phyloP scores from a whole-genome alignment of 768 basidiomycete genomes.

The Botryobasidium botryosum region DNA sequence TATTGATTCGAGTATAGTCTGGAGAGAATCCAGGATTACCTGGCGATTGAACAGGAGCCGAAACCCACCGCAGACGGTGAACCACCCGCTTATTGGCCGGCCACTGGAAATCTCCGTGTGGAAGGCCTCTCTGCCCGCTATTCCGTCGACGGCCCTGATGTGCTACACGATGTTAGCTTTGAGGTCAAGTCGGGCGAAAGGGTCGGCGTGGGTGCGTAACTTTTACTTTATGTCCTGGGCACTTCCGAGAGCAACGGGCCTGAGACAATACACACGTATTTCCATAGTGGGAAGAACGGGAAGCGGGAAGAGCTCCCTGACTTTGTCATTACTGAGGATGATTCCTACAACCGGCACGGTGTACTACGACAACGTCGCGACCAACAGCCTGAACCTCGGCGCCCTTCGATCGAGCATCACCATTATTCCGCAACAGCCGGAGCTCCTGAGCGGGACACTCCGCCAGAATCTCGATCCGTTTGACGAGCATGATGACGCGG shows the following conservation, averaged over 20 bases:
- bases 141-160: slow-evolving; percentile 35
- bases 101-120: slow-evolving; percentile 35
- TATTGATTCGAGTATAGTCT: slow-evolving; percentile 23
- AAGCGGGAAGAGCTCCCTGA: slow-evolving; percentile 36
- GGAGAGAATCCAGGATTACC: slow-evolving; percentile 37
- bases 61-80: slow-evolving; percentile 23
- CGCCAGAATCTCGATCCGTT: slow-evolving; percentile 48
- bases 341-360: slow-evolving; percentile 40
- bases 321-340: slow-evolving; percentile 37
- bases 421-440: slow-evolving; percentile 42
- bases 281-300: slow-evolving; percentile 42
- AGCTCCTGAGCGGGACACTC: slow-evolving; percentile 37
- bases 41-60: slow-evolving; percentile 40
- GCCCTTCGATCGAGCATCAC: slow-evolving; percentile 40
- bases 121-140: slow-evolving; percentile 37
- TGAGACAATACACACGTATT: background rate
- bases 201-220: slow-evolving; percentile 36
- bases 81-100: slow-evolving; percentile 52
- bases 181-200: slow-evolving; percentile 40
- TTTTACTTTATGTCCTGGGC: background rate
- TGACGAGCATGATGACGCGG: slow-evolving; percentile 34
- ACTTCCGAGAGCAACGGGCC: too few relatives aligned
- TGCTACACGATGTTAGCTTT: slow-evolving; percentile 42
- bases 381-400: slow-evolving; percentile 35
- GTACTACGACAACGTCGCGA: slow-evolving; percentile 36